Evolutionary conservation across 768 basidiomycete species (phyloP).

Genomic region (Cyathus striatus): DNA sequence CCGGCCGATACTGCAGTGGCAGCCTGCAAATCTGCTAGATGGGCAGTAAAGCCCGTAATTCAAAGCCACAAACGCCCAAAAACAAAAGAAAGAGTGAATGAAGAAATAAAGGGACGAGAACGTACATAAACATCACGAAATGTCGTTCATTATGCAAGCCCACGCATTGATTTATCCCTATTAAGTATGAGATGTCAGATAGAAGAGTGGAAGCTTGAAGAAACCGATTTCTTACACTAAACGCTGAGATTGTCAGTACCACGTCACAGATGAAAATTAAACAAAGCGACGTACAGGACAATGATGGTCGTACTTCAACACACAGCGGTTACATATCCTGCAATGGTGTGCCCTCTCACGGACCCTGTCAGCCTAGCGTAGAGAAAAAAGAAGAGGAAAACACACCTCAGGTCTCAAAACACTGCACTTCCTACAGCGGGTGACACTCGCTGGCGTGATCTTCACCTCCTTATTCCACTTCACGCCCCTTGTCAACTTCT

Average conservation of each 20-base stretch:
- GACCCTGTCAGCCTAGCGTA: no score
- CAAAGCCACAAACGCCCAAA: no score
- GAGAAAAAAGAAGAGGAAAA: no score
- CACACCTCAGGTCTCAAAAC: constrained; percentile 74
- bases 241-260: neutral
- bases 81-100: no score
- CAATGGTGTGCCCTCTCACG: constrained; percentile 93
- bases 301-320: constrained; percentile 89
- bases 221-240: constrained; percentile 23
- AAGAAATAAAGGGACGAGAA: no score
- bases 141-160: constrained; percentile 94
- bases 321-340: constrained; percentile 83
- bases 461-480: constrained; percentile 21
- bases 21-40: no score
- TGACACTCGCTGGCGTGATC: constrained; percentile 49
- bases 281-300: constrained; percentile 71
- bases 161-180: constrained; percentile 98
- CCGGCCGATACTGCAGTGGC: no score
- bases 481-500: constrained; percentile 17
- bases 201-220: neutral
- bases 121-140: constrained; percentile 92
- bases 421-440: constrained; percentile 67
- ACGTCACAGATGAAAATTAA: constrained; percentile 3
- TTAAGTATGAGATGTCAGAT: constrained; percentile 1
- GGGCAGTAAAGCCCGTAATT: no score